Evolutionary conservation across 164 flowering plant genomes (phyloP).

Genomic region (Magnolia officinalis): DNA sequence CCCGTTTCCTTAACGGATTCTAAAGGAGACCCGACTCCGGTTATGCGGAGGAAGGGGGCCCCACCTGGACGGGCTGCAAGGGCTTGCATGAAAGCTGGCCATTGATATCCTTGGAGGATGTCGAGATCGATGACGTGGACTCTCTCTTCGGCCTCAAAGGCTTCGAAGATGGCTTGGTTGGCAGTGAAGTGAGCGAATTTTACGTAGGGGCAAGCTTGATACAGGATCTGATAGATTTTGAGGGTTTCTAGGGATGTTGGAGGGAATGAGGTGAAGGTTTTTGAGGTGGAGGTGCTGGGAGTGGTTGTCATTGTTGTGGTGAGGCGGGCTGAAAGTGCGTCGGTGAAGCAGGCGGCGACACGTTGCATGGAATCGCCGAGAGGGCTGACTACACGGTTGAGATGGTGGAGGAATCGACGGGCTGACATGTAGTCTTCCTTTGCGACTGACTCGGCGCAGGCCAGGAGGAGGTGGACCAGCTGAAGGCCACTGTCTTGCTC

Average conservation of each 20-base stretch:
- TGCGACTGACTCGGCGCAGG: conserved; percentile 73
- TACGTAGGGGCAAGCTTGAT: conserved; percentile 74
- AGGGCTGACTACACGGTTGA: conserved; percentile 53
- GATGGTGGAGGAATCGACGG: conserved; percentile 47
- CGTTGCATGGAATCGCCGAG: conserved; percentile 77
- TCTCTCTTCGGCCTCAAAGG: conserved; percentile 59
- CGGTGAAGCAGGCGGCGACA: conserved; percentile 74
- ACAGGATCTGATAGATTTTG: conserved; percentile 61
- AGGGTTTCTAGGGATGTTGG: conserved; percentile 50
- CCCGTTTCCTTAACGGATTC: conserved; percentile 57
- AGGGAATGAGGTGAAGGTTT: conserved; percentile 39
- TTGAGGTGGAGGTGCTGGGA: conserved; percentile 27
- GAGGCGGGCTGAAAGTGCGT: conserved; percentile 52
- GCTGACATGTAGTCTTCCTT: conserved; percentile 68
- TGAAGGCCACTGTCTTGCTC: conserved; percentile 78
- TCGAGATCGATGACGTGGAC: conserved; percentile 76
- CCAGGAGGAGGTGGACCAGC: conserved; percentile 70
- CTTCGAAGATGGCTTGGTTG: conserved; percentile 78
- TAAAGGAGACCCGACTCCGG: conserved; percentile 54
- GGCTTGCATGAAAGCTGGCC: conserved; percentile 85
- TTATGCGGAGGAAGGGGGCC: conserved; percentile 63
- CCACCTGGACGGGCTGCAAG: conserved; percentile 64
- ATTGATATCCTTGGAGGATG: conserved; percentile 76
- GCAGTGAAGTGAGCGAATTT: conserved; percentile 83
- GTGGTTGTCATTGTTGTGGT: conserved; percentile 49